phyloP scores from a whole-genome alignment of 2,329 filamentous ascomycete species.

The Canariomyces notabilis region DNA sequence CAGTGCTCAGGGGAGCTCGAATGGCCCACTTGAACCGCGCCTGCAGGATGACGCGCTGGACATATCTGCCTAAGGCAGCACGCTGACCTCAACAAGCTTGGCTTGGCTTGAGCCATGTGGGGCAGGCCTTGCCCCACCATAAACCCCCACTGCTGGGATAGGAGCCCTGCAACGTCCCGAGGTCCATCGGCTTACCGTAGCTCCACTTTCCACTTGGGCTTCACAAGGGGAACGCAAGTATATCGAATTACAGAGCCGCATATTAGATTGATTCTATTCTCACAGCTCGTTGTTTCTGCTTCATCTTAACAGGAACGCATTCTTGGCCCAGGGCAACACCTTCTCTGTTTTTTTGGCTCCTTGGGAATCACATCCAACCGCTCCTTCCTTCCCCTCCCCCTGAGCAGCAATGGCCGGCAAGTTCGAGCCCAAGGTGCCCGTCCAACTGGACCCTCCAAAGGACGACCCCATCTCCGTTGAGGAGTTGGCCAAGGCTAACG shows the following conservation, averaged over 20 bases:
- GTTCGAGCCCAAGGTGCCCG: conserved; percentile 74
- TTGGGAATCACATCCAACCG: not conserved
- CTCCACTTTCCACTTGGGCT: not conserved
- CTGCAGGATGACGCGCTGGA: too few relatives aligned
- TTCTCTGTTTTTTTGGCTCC: not conserved
- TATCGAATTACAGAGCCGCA: not conserved
- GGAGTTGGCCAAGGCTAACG: conserved; percentile 75
- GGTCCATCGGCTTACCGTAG: conserved; percentile 6
- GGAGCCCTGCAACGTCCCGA: not conserved
- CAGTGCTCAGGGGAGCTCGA: too few relatives aligned
- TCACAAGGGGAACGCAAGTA: not conserved
- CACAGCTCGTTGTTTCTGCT: not conserved
- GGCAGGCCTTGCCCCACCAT: too few relatives aligned
- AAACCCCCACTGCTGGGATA: too few relatives aligned
- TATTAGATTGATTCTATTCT: not conserved
- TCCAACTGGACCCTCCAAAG: conserved; percentile 77
- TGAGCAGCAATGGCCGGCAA: conserved; percentile 48
- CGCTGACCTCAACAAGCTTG: too few relatives aligned
- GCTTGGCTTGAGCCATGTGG: too few relatives aligned
- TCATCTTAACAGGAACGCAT: not conserved
- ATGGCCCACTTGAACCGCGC: too few relatives aligned
- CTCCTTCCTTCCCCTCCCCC: not conserved
- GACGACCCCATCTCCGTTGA: conserved; percentile 78
- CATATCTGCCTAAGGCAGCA: too few relatives aligned
- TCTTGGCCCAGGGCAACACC: too few relatives aligned